Base-by-base conservation (phyloP, 768 basidiomycete genomes). In the Auriscalpium vulgare region DNA sequence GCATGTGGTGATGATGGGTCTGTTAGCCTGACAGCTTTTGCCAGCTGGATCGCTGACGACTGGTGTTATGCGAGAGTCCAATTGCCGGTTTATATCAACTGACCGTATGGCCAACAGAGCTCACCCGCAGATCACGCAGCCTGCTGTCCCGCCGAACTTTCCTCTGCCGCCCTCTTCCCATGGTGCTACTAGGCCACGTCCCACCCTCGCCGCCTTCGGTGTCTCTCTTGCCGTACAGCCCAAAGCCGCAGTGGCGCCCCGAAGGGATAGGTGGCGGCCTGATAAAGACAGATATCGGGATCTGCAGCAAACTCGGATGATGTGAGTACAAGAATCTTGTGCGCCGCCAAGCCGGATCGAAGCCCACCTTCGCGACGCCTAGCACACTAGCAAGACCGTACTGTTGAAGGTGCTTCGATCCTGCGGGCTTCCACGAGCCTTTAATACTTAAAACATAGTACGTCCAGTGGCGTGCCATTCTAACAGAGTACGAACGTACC, bases 31-130 rank as follows among this genome's bases (percentile, higher is more conserved):
- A 59, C 19, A 62, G 51, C 44, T n/a, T 43, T 59, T 29, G 59
- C 59, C 1, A 59, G 55, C 19, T 62, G 59, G 40, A 62, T 50
- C 35, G 60, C 57, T 61, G 21, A 7, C 19, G 2, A 29, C 17
- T 4, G 23, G 23, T 29, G 8, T 5, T 23, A 10, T 11, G 34
- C 40, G 4, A 7, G 6, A 29, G 10, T n/a, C 2, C 11, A 19
- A 34, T 17, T 14, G 44, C 19, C 19, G 29, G n/a, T 13, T 17
- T 14, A 14, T 3, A 3, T 8, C 10, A n/a, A 60, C 71, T 60
- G 65, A 76, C 79, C 75, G 35, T 68, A 74, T 71, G 77, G 45
- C 80, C 79, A 3, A 79, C 75, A 36, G 77, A 78, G 49, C 74
- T 73, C 23, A 64, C 7, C 80, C 80, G 38, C 78, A 79, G 13